phyloP scores from a whole-genome alignment of 176 grass and related monocot genomes.

The Juncus inflexus region DNA sequence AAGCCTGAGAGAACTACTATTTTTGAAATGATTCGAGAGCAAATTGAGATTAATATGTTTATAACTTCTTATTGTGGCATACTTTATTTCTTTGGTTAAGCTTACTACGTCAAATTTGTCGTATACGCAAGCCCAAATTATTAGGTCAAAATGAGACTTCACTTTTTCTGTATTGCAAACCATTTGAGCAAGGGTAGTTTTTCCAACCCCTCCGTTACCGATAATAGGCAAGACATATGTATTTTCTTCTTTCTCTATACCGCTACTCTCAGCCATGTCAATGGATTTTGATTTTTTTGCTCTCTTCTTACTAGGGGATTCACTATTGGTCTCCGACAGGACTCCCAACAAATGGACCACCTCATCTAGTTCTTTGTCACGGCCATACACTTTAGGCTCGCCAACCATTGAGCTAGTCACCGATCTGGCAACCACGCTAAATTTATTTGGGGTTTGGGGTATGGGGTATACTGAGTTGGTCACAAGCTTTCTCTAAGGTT shows the following conservation, averaged over 20 bases:
- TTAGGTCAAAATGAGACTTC: not conserved
- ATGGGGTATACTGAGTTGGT: too few relatives aligned
- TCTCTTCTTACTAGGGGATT: not conserved
- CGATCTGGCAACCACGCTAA: not conserved
- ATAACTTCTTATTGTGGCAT: not conserved
- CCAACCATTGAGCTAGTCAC: not conserved
- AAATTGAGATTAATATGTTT: not conserved
- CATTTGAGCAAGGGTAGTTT: slow-evolving; percentile 11
- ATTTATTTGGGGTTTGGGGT: not conserved
- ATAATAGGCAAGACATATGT: not conserved
- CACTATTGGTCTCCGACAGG: too few relatives aligned
- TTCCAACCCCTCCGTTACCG: not conserved
- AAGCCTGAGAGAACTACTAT: too few relatives aligned
- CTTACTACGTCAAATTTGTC: slow-evolving; percentile 26
- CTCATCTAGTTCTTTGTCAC: slow-evolving; percentile 2
- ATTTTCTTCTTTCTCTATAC: not conserved
- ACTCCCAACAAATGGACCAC: not conserved
- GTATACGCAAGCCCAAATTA: slow-evolving; percentile 1
- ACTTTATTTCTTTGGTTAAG: slow-evolving; percentile 10
- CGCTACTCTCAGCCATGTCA: not conserved
- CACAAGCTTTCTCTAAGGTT: too few relatives aligned
- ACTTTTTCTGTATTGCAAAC: slow-evolving; percentile 1
- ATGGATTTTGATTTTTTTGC: not conserved
- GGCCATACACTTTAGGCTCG: not conserved
- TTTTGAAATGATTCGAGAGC: too few relatives aligned